Evolutionary conservation across 2,329 filamentous ascomycete species (phyloP).

Genomic region (Eutypa lata): DNA sequence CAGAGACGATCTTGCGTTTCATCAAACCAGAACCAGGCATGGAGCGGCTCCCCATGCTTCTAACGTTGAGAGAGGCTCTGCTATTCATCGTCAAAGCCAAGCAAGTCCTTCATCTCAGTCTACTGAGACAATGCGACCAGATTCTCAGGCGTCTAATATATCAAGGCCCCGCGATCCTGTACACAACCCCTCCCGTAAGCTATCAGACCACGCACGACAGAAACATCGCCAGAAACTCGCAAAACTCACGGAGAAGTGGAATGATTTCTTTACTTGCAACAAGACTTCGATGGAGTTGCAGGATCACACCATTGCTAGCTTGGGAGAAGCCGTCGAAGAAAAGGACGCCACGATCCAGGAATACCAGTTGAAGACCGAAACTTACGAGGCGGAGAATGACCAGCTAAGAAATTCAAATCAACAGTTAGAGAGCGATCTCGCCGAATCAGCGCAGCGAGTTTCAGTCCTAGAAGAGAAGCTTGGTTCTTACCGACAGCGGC

Average conservation of each 20-base stretch:
- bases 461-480: slow-evolving; percentile 33
- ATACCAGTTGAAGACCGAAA: slow-evolving; percentile 8
- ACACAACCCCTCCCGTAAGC: not conserved
- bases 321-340: slow-evolving; percentile 12
- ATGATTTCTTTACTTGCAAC: slow-evolving; percentile 15
- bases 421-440: slow-evolving; percentile 19
- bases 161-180: slow-evolving; percentile 14
- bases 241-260: slow-evolving; percentile 17
- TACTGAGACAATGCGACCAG: slow-evolving; percentile 3
- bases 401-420: slow-evolving; percentile 24
- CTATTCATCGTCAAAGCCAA: not conserved
- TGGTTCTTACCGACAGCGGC: slow-evolving; percentile 30
- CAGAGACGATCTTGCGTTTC: not conserved
- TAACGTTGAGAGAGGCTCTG: not conserved
- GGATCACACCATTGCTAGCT: slow-evolving; percentile 11
- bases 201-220: not conserved
- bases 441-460: slow-evolving; percentile 23
- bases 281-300: slow-evolving; percentile 13
- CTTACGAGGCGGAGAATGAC: slow-evolving; percentile 19
- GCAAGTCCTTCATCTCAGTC: not conserved
- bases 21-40: not conserved
- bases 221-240: slow-evolving; percentile 9
- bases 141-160: slow-evolving; percentile 22
- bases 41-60: not conserved
- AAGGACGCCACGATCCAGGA: slow-evolving; percentile 9